Conservation (phyloP, 352 stramenopile genomes). For the Phytopythium chamaehyphon region DNA sequence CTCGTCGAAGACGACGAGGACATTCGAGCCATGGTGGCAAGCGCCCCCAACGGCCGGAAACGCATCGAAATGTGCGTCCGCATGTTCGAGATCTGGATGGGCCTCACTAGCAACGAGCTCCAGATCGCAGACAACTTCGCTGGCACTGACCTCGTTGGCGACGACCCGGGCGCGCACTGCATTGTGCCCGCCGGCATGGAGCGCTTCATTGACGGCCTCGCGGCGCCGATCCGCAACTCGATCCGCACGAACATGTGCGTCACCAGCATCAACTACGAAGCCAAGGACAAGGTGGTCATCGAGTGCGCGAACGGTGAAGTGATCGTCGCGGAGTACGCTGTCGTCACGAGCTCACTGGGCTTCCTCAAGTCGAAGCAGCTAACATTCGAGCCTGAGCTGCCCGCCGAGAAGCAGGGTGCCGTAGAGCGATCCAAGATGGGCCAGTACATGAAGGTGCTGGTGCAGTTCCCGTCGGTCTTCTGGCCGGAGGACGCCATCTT, state of each 20-base stretch:
- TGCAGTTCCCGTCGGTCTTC: constrained; percentile 61
- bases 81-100: constrained; percentile 59
- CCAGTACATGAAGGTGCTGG: constrained; percentile 74
- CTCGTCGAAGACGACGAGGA: constrained; percentile 21
- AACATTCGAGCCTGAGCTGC: constrained; percentile 44
- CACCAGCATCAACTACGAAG: constrained; percentile 25
- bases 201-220: constrained; percentile 36
- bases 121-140: constrained; percentile 52
- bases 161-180: constrained; percentile 45
- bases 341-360: constrained; percentile 58
- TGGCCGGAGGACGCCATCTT: constrained; percentile 48
- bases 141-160: constrained; percentile 40
- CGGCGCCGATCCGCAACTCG: constrained; percentile 18
- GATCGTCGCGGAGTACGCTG: constrained; percentile 33
- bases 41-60: constrained; percentile 15
- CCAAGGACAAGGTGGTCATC: constrained; percentile 23
- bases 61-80: constrained; percentile 37
- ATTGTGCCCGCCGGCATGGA: constrained; percentile 50
- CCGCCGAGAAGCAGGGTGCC: constrained; percentile 30
- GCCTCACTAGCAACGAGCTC: constrained; percentile 35
- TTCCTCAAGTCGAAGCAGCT: constrained; percentile 41
- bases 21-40: constrained; percentile 10
- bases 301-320: constrained; percentile 16
- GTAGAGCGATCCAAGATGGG: constrained; percentile 55
- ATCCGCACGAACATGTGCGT: constrained; percentile 28